A percentile compares a stretch with the other conserved stretches of the same genome.
These are phyloP conservation scores for Chrysophaeum taylorii DNA, from an alignment of 352 stramenopile genomes.

Conservation along the genomic window DNA sequence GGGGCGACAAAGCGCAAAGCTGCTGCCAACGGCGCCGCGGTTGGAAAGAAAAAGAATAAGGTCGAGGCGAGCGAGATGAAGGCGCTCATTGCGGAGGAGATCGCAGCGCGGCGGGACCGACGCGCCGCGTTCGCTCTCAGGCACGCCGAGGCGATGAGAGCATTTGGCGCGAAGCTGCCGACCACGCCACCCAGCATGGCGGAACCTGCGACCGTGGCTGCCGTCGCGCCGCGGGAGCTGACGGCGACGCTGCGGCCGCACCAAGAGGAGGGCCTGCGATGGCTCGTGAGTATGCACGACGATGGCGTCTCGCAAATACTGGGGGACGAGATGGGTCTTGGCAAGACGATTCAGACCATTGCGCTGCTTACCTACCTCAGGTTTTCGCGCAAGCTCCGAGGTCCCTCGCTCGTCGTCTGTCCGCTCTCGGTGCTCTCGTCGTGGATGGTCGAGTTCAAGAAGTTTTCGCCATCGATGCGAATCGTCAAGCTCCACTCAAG, in stretches of 20 bases:
- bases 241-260: conserved; percentile 29
- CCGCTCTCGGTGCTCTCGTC: conserved; percentile 82
- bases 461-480: conserved; percentile 76
- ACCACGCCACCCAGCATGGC: background rate
- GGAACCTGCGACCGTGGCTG: background rate
- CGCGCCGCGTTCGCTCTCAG: background rate
- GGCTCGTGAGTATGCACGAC: conserved; percentile 74
- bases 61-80: background rate
- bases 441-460: conserved; percentile 80
- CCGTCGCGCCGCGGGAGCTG: background rate
- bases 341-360: background rate
- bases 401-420: conserved; percentile 80
- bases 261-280: conserved; percentile 78
- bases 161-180: background rate
- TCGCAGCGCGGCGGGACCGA: background rate
- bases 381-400: conserved; percentile 41
- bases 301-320: conserved; percentile 71
- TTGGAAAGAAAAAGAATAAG: background rate
- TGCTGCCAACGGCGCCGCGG: too few species aligned
- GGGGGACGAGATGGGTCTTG: background rate
- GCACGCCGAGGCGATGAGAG: background rate
- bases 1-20: background rate
- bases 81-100: background rate
- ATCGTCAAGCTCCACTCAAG: conserved; percentile 78
- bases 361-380: conserved; percentile 31